phyloP scores from a whole-genome alignment of 1,284 basidiomycete genomes.

The Macrocystidia cucumis region DNA sequence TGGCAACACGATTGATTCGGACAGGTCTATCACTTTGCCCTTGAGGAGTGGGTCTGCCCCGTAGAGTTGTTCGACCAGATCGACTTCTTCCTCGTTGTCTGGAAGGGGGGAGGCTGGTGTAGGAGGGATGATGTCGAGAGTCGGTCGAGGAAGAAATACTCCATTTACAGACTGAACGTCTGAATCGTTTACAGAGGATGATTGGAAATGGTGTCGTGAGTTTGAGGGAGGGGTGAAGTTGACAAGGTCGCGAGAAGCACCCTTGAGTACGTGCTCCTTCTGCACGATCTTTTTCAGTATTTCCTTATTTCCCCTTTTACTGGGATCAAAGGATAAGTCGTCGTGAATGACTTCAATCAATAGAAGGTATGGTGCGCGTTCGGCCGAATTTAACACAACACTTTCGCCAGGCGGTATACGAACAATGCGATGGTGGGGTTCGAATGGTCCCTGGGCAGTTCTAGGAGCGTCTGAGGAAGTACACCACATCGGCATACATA shows the following conservation, averaged over 20 bases:
- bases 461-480: constrained; percentile 55
- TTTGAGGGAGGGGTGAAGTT: constrained; percentile 28
- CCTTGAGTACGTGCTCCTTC: constrained; percentile 59
- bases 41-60: constrained; percentile 70
- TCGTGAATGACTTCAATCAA: constrained; percentile 89
- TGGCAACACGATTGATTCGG: constrained; percentile 75
- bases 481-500: constrained; percentile 99
- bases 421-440: constrained; percentile 91
- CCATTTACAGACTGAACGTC: constrained; percentile 16
- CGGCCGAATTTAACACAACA: constrained; percentile 97
- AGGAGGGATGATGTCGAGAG: constrained; percentile 13
- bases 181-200: constrained; percentile 13
- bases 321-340: constrained; percentile 93
- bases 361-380: constrained; percentile 90
- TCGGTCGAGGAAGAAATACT: too few relatives aligned
- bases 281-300: constrained; percentile 77
- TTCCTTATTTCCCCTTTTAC: constrained; percentile 79
- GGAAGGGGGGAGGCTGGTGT: constrained; percentile 16
- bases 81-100: constrained; percentile 77
- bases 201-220: constrained; percentile 12
- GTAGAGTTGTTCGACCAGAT: constrained; percentile 91
- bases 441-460: constrained; percentile 30
- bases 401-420: constrained; percentile 97
- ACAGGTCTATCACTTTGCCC: constrained; percentile 63
- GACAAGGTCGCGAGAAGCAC: constrained; percentile 44